Base-by-base conservation (phyloP, 768 basidiomycete genomes). In the Lepiota venenata region DNA sequence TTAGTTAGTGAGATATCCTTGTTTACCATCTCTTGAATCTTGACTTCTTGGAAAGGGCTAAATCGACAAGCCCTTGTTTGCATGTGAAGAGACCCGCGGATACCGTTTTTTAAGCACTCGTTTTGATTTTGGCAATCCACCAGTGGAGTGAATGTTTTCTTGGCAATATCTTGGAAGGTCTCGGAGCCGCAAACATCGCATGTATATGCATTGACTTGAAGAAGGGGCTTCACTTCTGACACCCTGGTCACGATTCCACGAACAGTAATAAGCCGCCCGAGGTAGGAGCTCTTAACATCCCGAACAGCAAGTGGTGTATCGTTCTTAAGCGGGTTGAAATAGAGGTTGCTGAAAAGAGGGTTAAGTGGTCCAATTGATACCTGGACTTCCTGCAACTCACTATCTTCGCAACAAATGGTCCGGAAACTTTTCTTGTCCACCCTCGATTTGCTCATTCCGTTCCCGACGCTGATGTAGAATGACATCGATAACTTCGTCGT, bases 181-280 rank as follows among this genome's bases (percentile, higher is more conserved):
- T 99, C 97, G 40, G 93, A 92, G 42, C 97, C 97, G 67, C 97
- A 99, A 56, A 93, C 86, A 66, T 98, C 97, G 72, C 97, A 98
- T 0, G 93, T 95, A 70, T 98, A 99, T 27, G 96, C 97, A 70
- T 96, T 97, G 64, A 98, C 94, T 66, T 92, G 88, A 12, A 99
- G 82, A 15, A 98, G 84, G 9, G 97, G 97, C 66, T 98, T 98
- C 66, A 99, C 97, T 74, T 98, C 97, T 2, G 95, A 98, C 3
- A 99, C 94, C 58, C 97, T 93, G 27, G 94, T 99, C 50, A 98
- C 93, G 61, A 99, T 98, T 52, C 97, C 97, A 39, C 95, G 91
- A 59, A 96, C 91, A 32, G 93, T 98, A 68, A 99, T 96, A 56
- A 98, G 77, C 58, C 82, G 87, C 44, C 97, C 97, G n/a, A 98